Conservation (phyloP, 2,329 filamentous ascomycete species). For the Penicillium crustosum region DNA sequence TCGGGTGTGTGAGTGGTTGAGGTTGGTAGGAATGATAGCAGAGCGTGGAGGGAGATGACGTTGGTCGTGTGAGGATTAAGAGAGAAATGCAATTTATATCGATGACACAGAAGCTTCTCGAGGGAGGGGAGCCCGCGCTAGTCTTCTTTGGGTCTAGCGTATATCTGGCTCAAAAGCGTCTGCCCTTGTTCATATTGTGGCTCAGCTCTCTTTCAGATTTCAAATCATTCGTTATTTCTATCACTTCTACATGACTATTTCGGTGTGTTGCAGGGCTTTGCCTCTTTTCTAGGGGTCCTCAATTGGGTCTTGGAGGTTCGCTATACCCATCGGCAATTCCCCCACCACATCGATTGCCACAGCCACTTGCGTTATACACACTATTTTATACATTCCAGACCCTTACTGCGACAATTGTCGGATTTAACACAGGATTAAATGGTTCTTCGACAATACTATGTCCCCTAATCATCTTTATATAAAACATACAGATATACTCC, state of each 20-base stretch:
- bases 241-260: not conserved
- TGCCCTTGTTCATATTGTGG: not conserved
- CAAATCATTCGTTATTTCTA: not conserved
- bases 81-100: slow-evolving; percentile 36
- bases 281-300: not conserved
- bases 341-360: slow-evolving; percentile 4
- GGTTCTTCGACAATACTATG: not conserved
- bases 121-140: slow-evolving; percentile 31
- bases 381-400: not conserved
- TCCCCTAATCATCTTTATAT: not conserved
- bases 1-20: slow-evolving; percentile 1
- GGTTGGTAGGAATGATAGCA: slow-evolving; percentile 4
- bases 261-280: not conserved
- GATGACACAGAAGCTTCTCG: slow-evolving; percentile 43
- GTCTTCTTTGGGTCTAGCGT: slow-evolving; percentile 21
- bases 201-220: not conserved
- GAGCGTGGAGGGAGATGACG: slow-evolving; percentile 18
- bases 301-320: not conserved
- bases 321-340: not conserved
- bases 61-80: slow-evolving; percentile 34
- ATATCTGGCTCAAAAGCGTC: not conserved
- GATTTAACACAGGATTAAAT: not conserved
- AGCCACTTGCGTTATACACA: not conserved
- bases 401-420: no score
- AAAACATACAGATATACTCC: not conserved